Percentiles rank a stretch among this genome's conserved stretches.
Conservation (phyloP, 179 eudicot genomes). For the Vitellaria paradoxa region DNA sequence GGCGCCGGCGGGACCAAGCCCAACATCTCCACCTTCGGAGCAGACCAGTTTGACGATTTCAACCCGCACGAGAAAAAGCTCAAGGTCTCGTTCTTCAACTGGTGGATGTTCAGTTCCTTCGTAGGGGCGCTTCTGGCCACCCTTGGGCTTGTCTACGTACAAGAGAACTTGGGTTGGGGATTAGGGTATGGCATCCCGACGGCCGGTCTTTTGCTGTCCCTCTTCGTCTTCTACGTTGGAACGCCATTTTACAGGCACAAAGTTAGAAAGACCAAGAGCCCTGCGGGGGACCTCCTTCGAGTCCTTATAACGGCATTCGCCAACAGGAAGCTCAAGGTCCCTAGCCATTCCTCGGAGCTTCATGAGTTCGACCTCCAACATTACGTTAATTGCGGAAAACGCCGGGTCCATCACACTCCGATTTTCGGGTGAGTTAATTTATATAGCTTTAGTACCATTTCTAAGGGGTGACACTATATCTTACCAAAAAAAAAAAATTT, state of each 20-base stretch:
- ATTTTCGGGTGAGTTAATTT: constrained; percentile 44
- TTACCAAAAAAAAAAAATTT: too few species aligned
- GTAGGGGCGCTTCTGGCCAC: constrained; percentile 63
- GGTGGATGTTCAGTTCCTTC: constrained; percentile 89
- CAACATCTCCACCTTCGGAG: constrained; percentile 85
- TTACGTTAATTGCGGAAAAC: constrained; percentile 25
- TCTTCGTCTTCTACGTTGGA: constrained; percentile 63
- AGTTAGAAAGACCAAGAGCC: constrained; percentile 42
- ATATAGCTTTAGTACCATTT: too few species aligned
- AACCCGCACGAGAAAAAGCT: constrained; percentile 54
- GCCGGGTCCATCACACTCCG: constrained; percentile 38
- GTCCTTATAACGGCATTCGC: constrained; percentile 37
- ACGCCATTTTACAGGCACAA: constrained; percentile 74
- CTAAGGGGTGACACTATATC: too few species aligned
- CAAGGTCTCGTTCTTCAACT: constrained; percentile 80
- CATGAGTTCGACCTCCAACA: constrained; percentile 40
- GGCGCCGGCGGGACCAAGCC: constrained; percentile 93
- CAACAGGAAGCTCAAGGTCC: constrained; percentile 42
- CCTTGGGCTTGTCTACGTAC: constrained; percentile 70
- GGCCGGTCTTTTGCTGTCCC: constrained; percentile 45
- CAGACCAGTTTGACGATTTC: constrained; percentile 80
- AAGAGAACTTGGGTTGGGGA: constrained; percentile 86
- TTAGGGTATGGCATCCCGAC: constrained; percentile 84
- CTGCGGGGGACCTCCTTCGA: constrained; percentile 42
- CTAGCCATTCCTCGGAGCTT: constrained; percentile 30